Evolutionary conservation across 2,329 filamentous ascomycete genomes (phyloP), one percentile per base, ranked within the genome.

Genomic region (Polychaeton citri): DNA sequence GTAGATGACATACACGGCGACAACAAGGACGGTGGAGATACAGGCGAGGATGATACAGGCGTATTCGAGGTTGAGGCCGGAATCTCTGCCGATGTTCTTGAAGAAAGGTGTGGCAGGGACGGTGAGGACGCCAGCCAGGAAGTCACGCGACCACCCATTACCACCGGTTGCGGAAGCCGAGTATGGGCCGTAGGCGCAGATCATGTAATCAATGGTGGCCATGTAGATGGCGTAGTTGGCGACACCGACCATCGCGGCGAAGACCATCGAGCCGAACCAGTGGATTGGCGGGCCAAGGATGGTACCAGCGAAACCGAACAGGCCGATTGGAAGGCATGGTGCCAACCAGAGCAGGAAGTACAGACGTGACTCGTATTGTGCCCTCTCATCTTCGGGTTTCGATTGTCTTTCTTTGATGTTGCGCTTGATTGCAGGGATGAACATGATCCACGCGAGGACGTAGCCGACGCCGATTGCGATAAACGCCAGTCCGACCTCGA

Each of bases 201-300:
- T 72, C 72, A 83, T 83, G 60, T 85, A 85, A 55, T 85, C 77
- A 43, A 83, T 80, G 1, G 78, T 81, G 1, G 78, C 76, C 74
- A 81, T 81, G 60, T 83, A 83, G 39, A 54, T 54, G 18, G 52
- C 37, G 38, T 59, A 59, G 50, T 86, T 85, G 38, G 79, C 80
- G 33, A 85, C 79, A 19, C 79, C 81, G 28, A 86, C 74, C 34
- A 84, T 64, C 12, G 69, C 71, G 1, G 70, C 68, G 41, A 79
- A 82, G 19, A 83, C 58, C 66, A 79, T 75, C 7, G 76, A 74
- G 0, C 68, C 76, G 12, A 82, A 74, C 79, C 80, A 85, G 46
- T 76, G 75, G 4, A 80, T 55, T 0, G 65, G 60, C 0, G 77
- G 78, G 0, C 76, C 76, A 32, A 74, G 68, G 2, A 72, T 74